phyloP scores from a whole-genome alignment of 1,139 yeast genomes.

The Taphrina deformans region DNA sequence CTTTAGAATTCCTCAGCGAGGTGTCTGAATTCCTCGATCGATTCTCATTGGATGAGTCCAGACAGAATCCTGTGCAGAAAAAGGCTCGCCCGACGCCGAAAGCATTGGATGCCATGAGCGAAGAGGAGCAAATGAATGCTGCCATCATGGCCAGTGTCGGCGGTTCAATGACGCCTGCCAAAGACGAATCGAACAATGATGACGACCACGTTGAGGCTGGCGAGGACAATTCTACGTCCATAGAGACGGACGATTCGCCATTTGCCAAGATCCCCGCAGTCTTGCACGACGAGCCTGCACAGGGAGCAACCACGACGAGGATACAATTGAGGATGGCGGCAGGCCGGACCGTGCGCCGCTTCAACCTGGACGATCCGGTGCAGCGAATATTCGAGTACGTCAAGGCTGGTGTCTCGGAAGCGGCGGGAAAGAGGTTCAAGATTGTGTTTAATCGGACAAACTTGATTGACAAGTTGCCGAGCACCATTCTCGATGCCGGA shows the following conservation, averaged over 20 bases:
- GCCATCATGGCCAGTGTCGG: constrained; percentile 71
- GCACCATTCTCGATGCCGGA: constrained; percentile 70
- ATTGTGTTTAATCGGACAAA: constrained; percentile 65
- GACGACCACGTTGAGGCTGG: constrained; percentile 34
- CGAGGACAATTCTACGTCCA: constrained; percentile 38
- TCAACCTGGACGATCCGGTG: constrained; percentile 60
- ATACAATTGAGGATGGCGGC: constrained; percentile 75
- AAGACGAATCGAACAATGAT: constrained; percentile 40
- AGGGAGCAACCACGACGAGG: constrained; percentile 64
- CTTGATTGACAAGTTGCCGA: constrained; percentile 59
- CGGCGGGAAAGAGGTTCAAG: constrained; percentile 56
- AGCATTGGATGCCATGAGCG: constrained; percentile 54
- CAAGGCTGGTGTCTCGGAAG: constrained; percentile 55
- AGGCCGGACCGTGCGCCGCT: constrained; percentile 80
- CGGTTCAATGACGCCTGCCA: constrained; percentile 44
- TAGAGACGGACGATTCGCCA: constrained; percentile 26
- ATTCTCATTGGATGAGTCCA: constrained; percentile 65
- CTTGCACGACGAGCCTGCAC: constrained; percentile 62
- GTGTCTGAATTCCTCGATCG: constrained; percentile 52
- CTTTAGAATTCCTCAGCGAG: constrained; percentile 39
- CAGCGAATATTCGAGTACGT: constrained; percentile 60
- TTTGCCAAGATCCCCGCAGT: constrained; percentile 54
- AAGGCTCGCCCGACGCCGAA: constrained; percentile 39
- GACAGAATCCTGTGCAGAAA: constrained; percentile 61
- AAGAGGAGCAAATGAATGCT: constrained; percentile 79